phyloP scores from a whole-genome alignment of 192 early-diverging fungal genomes.

The Entomortierella parvispora region DNA sequence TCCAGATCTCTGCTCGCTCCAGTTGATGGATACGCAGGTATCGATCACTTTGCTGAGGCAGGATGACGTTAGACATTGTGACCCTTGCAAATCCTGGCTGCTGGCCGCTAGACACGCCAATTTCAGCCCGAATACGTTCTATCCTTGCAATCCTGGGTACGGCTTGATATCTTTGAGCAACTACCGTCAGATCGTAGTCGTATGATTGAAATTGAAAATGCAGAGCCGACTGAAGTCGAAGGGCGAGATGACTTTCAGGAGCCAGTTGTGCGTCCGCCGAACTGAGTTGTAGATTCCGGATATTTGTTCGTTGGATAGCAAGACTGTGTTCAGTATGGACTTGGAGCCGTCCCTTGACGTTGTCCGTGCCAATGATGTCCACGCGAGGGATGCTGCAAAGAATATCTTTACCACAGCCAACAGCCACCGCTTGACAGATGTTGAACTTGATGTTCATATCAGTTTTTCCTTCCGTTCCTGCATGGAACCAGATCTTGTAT shows the following conservation, averaged over 20 bases:
- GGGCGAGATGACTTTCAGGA: conserved; percentile 1
- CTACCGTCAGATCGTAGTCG: conserved; percentile 25
- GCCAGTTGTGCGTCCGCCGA: conserved; percentile 5
- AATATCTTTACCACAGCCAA: conserved; percentile 43
- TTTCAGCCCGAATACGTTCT: conserved; percentile 27
- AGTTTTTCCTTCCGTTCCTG: conserved; percentile 26
- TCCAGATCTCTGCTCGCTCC: conserved; percentile 47
- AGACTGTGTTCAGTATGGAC: conserved; percentile 27
- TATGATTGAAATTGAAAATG: conserved; percentile 28
- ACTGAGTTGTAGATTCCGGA: conserved; percentile 5
- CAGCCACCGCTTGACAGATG: conserved; percentile 26
- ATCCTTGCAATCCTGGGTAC: conserved; percentile 46
- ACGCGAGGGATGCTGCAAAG: conserved; percentile 26
- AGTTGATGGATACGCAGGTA: conserved; percentile 41
- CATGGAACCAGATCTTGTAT: conserved; percentile 37
- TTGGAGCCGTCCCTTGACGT: conserved; percentile 31
- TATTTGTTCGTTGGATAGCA: conserved; percentile 20
- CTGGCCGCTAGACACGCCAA: conserved; percentile 28
- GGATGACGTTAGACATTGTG: conserved; percentile 22
- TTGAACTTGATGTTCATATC: conserved; percentile 18
- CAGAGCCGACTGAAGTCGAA: conserved; percentile 7
- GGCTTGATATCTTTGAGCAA: conserved; percentile 38
- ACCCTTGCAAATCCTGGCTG: conserved; percentile 45
- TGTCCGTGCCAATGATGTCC: conserved; percentile 9
- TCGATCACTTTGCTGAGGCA: conserved; percentile 31